phyloP scores from a whole-genome alignment of 176 grass and related monocot genomes.

The Saccharum spontaneum region DNA sequence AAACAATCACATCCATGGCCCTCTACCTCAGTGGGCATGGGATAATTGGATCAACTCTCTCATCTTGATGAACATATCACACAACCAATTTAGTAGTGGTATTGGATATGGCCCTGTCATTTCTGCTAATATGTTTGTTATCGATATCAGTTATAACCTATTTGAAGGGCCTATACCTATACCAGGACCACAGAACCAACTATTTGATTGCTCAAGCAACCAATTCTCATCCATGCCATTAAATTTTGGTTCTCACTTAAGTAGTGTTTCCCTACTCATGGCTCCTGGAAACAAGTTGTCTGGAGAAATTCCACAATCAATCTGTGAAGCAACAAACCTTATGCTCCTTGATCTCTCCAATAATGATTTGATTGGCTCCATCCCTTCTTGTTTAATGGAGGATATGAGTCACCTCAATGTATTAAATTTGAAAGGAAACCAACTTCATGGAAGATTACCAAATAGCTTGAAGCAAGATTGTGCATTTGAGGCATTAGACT shows the following conservation, averaged over 20 bases:
- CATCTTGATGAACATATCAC: conserved; percentile 51
- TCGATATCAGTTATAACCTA: conserved; percentile 32
- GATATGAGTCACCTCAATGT: background rate
- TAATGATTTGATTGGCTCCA: conserved; percentile 30
- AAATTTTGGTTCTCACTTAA: conserved; percentile 35
- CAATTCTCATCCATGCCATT: conserved; percentile 26
- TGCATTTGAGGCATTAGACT: conserved; percentile 14
- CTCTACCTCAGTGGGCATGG: conserved; percentile 55
- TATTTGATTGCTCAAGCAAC: conserved; percentile 41
- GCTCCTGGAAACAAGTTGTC: background rate
- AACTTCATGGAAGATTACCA: conserved; percentile 13
- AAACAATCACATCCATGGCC: conserved; percentile 46
- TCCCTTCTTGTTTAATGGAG: conserved; percentile 39
- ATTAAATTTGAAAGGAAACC: conserved; percentile 39
- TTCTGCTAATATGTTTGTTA: background rate
- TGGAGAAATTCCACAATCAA: conserved; percentile 25
- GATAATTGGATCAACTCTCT: background rate
- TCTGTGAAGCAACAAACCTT: conserved; percentile 15
- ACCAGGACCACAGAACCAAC: background rate
- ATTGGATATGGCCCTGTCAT: conserved; percentile 16
- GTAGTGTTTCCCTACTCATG: background rate
- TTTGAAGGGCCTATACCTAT: conserved; percentile 39
- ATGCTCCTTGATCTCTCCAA: conserved; percentile 33
- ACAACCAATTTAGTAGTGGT: conserved; percentile 41
- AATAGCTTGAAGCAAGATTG: background rate